Percentiles rank a stretch among this genome's conserved stretches.
Conservation (phyloP, 1,284 basidiomycete species). For the Bondarzewia mesenterica region DNA sequence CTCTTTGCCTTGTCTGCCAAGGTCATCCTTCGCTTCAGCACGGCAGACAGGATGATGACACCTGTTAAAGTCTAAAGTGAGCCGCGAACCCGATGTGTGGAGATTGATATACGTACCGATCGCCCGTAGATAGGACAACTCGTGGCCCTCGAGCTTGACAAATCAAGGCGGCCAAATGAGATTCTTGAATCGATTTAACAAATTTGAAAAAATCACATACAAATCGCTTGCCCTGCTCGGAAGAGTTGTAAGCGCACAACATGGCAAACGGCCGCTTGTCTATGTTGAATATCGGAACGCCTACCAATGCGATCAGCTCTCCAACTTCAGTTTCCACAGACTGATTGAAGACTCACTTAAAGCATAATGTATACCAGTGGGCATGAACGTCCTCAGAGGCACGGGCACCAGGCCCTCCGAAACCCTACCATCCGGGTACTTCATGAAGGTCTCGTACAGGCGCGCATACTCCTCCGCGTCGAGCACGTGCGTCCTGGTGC, state of each 20-base stretch:
- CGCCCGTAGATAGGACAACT: constrained; percentile 85
- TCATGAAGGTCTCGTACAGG: constrained; percentile 68
- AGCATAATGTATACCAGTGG: constrained; percentile 76
- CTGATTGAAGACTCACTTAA: constrained; percentile 47
- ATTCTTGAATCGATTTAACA: constrained; percentile 2
- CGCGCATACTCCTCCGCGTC: constrained; percentile 64
- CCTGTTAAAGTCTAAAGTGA: constrained; percentile 32
- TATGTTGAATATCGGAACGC: constrained; percentile 89
- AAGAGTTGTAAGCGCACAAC: constrained; percentile 84
- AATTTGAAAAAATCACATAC: constrained; percentile 34
- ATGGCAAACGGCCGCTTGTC: constrained; percentile 91
- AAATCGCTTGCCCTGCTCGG: constrained; percentile 72
- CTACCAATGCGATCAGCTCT: constrained; percentile 26
- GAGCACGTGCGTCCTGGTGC: constrained; percentile 38
- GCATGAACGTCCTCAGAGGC: constrained; percentile 73
- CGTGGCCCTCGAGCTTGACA: constrained; percentile 81
- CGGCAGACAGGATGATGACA: constrained; percentile 91
- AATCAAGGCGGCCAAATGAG: too few relatives aligned
- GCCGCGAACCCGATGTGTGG: not conserved
- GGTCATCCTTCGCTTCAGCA: constrained; percentile 88
- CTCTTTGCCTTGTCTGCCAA: constrained; percentile 91
- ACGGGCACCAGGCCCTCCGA: constrained; percentile 78
- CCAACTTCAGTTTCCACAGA: not conserved
- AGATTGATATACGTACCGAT: constrained; percentile 43
- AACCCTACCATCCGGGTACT: constrained; percentile 77